Base-by-base conservation (phyloP, 345 rosid genomes). In the Pugionium cornutum region DNA sequence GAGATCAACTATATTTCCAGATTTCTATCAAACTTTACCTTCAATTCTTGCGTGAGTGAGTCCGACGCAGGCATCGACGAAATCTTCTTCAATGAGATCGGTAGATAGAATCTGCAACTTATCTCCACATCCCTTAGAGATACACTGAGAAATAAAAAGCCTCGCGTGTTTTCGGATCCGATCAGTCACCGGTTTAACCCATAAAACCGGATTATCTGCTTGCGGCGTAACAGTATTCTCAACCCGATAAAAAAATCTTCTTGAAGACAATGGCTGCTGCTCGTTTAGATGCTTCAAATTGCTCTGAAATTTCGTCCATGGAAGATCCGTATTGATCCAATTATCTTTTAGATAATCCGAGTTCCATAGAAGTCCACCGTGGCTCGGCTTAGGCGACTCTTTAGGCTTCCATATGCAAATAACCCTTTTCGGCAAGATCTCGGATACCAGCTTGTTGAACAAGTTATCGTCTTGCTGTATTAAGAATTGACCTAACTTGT, bases 361-460 rank as follows among this genome's bases (percentile, higher is more conserved):
- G 59, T 81, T 78, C 94, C 98, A 88, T 18, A 84, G 65, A 3
- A 72, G 69, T 4, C 81, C 79, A 4, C 96, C 94, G 0, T 62
- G 70, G 62, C 75, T 69, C 0, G 91, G 91, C 64, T 74, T 79
- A 1, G 88, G 74, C 0, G 91, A 75, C 30, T 85, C 81, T 43
- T 86, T 81, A 2, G 96, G 94, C 69, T 86, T 91, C 98, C 98
- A 88, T 2, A 83, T 68, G 42, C 89, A 88, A 10, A 91, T 86
- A 8, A 91, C 62, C 52, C 96, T 77, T 76, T 82, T 82, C 0
- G 98, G 98, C 65, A 82, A 50, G 65, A 91, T 45, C 46, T 86
- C 80, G 1, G 83, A 76, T 5, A 88, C 58, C 0, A 85, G 56
- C 80, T 86, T 83, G 6, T 59, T 51, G 26, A 91, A 91, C 2